Conservation (phyloP, 2,329 filamentous ascomycete species). For the Pseudogymnoascus pannorum region DNA sequence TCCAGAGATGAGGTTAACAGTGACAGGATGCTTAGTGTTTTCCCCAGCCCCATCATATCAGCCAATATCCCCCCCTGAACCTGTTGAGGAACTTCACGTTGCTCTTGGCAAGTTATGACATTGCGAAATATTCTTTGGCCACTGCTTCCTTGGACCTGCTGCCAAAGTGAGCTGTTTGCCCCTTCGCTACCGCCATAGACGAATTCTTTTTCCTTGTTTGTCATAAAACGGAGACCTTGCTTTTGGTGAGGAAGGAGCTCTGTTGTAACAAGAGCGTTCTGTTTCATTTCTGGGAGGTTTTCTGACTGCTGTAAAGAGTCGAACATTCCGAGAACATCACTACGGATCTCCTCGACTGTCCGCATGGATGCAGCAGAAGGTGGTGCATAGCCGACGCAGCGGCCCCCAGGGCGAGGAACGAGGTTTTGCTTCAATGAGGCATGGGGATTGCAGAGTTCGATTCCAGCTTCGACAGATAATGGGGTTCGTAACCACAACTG, state of each 20-base stretch:
- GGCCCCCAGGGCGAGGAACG: slow-evolving; percentile 24
- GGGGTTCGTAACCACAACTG: slow-evolving; percentile 62
- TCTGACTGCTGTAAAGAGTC: slow-evolving; percentile 73
- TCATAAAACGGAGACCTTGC: slow-evolving; percentile 84
- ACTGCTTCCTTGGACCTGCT: slow-evolving; percentile 47
- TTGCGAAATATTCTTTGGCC: slow-evolving; percentile 66
- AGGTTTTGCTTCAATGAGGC: slow-evolving; percentile 21
- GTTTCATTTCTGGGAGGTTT: slow-evolving; percentile 66
- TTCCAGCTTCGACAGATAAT: slow-evolving; percentile 57
- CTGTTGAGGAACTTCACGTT: slow-evolving; percentile 53
- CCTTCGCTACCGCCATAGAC: slow-evolving; percentile 51
- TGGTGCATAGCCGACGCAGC: slow-evolving; percentile 28
- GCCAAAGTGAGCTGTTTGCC: slow-evolving; percentile 70
- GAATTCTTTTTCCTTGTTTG: slow-evolving; percentile 61
- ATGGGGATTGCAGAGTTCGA: slow-evolving; percentile 73
- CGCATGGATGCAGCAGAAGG: slow-evolving; percentile 36
- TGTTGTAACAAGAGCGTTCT: slow-evolving; percentile 54
- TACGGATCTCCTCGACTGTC: slow-evolving; percentile 78
- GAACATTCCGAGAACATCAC: slow-evolving; percentile 80
- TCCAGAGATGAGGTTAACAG: slow-evolving; percentile 61
- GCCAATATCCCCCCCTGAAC: slow-evolving; percentile 68
- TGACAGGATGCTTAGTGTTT: slow-evolving; percentile 78
- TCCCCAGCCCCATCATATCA: slow-evolving; percentile 86
- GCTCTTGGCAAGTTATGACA: slow-evolving; percentile 70
- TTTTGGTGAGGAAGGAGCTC: slow-evolving; percentile 78